A percentile compares a stretch with the other conserved stretches of the same genome.
Conservation (phyloP, 345 rosid species). For the rapeseed (Brassica napus) region Da-Ae NC_063436.1:25662501-25663000, state of each 20-base stretch:
- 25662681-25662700: conserved; percentile 40
- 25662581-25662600: conserved; percentile 46
- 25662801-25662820: background rate
- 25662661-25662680: conserved; percentile 64
- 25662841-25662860: conserved; percentile 41
- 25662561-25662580: conserved; percentile 61
- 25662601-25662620: conserved; percentile 47
- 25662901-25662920: conserved; percentile 54
- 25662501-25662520: background rate
- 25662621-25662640: conserved; percentile 46
- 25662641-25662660: conserved; percentile 56
- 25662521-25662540: background rate
- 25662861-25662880: conserved; percentile 76
- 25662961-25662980: conserved; percentile 43
- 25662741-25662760: conserved; percentile 54
- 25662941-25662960: conserved; percentile 48
- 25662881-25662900: conserved; percentile 55
- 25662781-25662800: background rate
- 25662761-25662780: conserved; percentile 21
- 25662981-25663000: background rate
- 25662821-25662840: background rate
- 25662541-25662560: conserved; percentile 15
- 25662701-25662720: conserved; percentile 53
- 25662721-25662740: conserved; percentile 58
- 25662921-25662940: conserved; percentile 43